Evolutionary conservation across 1,284 basidiomycete genomes (phyloP).

Genomic region (Moesziomyces sp.): DNA sequence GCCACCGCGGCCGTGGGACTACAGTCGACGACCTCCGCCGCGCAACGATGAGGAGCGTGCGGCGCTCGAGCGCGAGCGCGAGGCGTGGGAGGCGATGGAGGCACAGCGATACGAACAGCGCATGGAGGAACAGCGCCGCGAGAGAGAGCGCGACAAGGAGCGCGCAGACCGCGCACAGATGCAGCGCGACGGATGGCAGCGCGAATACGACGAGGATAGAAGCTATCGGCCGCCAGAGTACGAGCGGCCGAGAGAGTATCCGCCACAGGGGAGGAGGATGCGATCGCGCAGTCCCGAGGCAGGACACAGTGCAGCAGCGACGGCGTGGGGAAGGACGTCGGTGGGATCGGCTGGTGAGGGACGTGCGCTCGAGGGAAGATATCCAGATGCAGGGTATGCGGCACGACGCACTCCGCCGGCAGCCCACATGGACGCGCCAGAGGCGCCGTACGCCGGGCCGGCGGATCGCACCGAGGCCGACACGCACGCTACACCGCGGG

Average conservation of each 20-base stretch:
- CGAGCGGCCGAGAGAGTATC: conserved; percentile 8
- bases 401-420: conserved; percentile 6
- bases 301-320: conserved; percentile 13
- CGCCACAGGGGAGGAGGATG: conserved; percentile 6
- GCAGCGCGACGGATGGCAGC: conserved; percentile 9
- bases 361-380: conserved; percentile 2
- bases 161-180: conserved; percentile 4
- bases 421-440: not conserved
- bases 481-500: conserved; percentile 2
- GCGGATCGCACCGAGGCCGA: not conserved
- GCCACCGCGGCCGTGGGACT: conserved; percentile 42
- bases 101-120: conserved; percentile 31
- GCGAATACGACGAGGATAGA: conserved; percentile 6
- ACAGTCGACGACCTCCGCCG: conserved; percentile 32
- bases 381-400: too few species aligned
- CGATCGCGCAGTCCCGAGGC: conserved; percentile 29
- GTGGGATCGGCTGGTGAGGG: conserved; percentile 23
- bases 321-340: conserved; percentile 12
- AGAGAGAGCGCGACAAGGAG: conserved; percentile 16
- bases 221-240: conserved; percentile 10
- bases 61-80: conserved; percentile 31
- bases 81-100: conserved; percentile 41
- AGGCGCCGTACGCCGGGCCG: conserved; percentile 1
- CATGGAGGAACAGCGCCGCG: conserved; percentile 31
- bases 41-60: conserved; percentile 30